Evolutionary conservation across 768 basidiomycete genomes (phyloP).

Genomic region (Stropharia rugosoannulata): DNA sequence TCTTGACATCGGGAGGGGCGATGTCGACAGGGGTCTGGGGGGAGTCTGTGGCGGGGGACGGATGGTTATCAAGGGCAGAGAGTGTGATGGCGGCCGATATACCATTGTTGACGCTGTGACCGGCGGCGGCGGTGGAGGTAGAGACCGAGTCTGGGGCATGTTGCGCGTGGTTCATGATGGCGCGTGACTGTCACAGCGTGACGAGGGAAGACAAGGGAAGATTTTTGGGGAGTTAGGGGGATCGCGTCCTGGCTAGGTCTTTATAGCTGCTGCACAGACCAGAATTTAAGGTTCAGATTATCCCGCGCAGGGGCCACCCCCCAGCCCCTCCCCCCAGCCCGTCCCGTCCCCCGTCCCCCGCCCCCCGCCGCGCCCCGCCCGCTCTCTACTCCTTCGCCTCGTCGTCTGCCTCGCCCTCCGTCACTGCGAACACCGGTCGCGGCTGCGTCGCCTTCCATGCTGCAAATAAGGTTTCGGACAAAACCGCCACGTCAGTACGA

Average conservation of each 20-base stretch:
- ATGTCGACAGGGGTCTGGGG: constrained; percentile 62
- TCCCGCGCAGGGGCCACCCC: constrained; percentile 72
- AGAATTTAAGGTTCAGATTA: constrained; percentile 81
- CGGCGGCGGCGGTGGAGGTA: constrained; percentile 25
- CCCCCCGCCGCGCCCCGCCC: constrained; percentile 17
- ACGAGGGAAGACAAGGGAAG: constrained; percentile 56
- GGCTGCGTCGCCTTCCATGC: constrained; percentile 89
- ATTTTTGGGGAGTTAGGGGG: constrained; percentile 78
- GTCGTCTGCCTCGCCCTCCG: constrained; percentile 54
- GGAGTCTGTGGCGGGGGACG: constrained; percentile 48
- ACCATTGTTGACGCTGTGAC: constrained; percentile 41
- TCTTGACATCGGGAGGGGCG: constrained; percentile 53
- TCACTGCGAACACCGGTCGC: constrained; percentile 76
- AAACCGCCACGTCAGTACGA: constrained; percentile 62
- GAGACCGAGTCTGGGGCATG: constrained; percentile 38
- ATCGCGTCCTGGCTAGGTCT: constrained; percentile 69
- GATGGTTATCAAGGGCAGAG: constrained; percentile 28
- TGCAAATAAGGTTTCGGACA: constrained; percentile 54
- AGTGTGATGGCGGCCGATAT: constrained; percentile 30
- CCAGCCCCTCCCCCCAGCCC: constrained; percentile 30
- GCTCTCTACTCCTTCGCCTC: constrained; percentile 21
- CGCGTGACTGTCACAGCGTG: constrained; percentile 78
- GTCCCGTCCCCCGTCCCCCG: constrained; percentile 18
- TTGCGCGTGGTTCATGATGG: constrained; percentile 58
- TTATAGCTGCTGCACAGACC: constrained; percentile 58